Percentiles rank a stretch among this genome's conserved stretches.
Evolutionary conservation across 208 protist genomes (phyloP).

Genomic region (Naegleria gruberi): DNA sequence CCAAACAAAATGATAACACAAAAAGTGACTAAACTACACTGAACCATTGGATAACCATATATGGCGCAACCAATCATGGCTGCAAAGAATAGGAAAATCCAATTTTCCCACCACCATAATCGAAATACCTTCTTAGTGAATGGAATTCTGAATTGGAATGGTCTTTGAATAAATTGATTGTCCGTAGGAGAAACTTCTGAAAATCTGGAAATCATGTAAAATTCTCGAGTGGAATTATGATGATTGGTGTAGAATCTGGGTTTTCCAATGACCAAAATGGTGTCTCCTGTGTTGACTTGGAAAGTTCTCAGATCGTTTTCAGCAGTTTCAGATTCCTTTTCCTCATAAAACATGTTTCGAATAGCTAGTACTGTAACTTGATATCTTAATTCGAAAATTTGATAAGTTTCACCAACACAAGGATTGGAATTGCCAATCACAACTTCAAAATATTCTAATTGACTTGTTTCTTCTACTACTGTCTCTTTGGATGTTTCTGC

Average conservation of each 20-base stretch:
- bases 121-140: not conserved
- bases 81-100: not conserved
- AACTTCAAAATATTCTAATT: not conserved
- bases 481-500: not conserved
- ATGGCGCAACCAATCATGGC: not conserved
- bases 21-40: not conserved
- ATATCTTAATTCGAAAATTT: not conserved
- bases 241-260: not conserved
- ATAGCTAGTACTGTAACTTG: not conserved
- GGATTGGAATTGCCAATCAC: not conserved
- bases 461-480: not conserved
- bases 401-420: not conserved
- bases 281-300: not conserved
- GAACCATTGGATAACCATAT: not conserved
- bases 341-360: not conserved
- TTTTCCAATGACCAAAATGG: not conserved
- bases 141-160: not conserved
- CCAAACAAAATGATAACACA: not conserved
- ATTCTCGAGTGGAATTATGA: not conserved
- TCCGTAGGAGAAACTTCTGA: not conserved
- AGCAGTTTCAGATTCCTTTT: not conserved
- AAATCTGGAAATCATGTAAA: not conserved
- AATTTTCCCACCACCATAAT: not conserved
- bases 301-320: not conserved
- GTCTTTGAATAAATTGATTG: not conserved